Percentiles rank a stretch among this genome's conserved stretches.
These are phyloP conservation scores for Lippia alba DNA, from an alignment of 305 asterid genomes.

Conservation along the genomic window DNA sequence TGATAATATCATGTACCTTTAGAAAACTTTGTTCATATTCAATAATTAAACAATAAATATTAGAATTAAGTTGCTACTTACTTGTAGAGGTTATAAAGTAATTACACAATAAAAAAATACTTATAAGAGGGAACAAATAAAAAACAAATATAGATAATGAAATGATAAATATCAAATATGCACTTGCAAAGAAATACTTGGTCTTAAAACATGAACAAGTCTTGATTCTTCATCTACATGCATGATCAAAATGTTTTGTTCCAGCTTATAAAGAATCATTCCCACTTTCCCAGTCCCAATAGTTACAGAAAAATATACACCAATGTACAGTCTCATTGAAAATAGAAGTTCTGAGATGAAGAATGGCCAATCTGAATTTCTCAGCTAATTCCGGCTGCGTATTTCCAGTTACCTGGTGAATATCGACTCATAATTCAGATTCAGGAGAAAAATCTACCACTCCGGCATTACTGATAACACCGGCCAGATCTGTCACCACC, in stretches of 20 bases:
- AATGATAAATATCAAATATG: too few relatives aligned
- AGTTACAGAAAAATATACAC: not conserved
- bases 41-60: too few relatives aligned
- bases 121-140: too few relatives aligned
- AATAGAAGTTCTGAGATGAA: not conserved
- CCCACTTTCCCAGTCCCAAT: not conserved
- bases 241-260: not conserved
- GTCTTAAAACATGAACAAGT: not conserved
- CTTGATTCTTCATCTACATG: not conserved
- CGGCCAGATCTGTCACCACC: slow-evolving; percentile 43
- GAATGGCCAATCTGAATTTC: not conserved
- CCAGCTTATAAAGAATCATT: not conserved
- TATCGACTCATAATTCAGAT: slow-evolving; percentile 35
- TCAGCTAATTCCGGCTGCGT: not conserved
- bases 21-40: too few relatives aligned
- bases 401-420: not conserved
- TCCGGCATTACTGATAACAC: slow-evolving; percentile 35
- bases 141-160: too few relatives aligned
- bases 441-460: slow-evolving; percentile 60
- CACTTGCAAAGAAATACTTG: not conserved
- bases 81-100: too few relatives aligned
- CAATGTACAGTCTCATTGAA: not conserved
- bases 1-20: too few relatives aligned
- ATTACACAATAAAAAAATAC: too few relatives aligned
- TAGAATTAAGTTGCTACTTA: too few relatives aligned